Evolutionary conservation across 2,329 filamentous ascomycete species (phyloP).

Genomic region (Alternaria arbusti): DNA sequence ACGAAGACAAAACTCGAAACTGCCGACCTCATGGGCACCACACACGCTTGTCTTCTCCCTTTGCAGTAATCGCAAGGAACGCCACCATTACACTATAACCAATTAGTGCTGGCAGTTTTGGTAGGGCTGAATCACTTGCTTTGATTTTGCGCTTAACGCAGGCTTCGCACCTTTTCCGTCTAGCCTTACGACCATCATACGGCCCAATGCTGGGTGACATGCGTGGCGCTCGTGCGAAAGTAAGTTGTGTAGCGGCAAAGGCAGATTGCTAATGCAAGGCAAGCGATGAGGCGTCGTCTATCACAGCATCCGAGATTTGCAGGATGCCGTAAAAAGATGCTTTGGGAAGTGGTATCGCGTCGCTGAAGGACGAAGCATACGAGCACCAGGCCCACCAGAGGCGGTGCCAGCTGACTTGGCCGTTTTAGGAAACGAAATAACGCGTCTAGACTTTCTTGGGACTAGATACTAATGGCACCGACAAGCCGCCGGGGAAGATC

Average conservation of each 20-base stretch:
- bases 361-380: not conserved
- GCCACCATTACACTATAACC: slow-evolving; percentile 30
- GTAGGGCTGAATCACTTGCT: slow-evolving; percentile 6
- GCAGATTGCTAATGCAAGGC: not conserved
- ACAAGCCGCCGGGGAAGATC: not conserved
- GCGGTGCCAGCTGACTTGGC: slow-evolving; percentile 10
- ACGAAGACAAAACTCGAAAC: slow-evolving; percentile 24
- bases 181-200: slow-evolving; percentile 36
- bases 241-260: not conserved
- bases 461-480: not conserved
- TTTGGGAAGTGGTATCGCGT: not conserved
- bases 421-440: slow-evolving; percentile 22
- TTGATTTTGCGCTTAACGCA: slow-evolving; percentile 37
- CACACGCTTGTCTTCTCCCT: slow-evolving; percentile 22
- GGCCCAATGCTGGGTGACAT: slow-evolving; percentile 30
- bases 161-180: slow-evolving; percentile 32
- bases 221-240: not conserved
- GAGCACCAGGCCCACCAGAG: not conserved
- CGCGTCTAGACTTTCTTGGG: slow-evolving; percentile 21
- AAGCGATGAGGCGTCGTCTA: not conserved
- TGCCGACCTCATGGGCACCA: slow-evolving; percentile 2
- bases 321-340: not conserved
- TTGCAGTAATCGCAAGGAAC: slow-evolving; percentile 29
- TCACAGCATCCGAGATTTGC: not conserved
- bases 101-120: not conserved